Evolutionary conservation across 305 asterid species (phyloP).

Genomic region (Rubia balearica): DNA sequence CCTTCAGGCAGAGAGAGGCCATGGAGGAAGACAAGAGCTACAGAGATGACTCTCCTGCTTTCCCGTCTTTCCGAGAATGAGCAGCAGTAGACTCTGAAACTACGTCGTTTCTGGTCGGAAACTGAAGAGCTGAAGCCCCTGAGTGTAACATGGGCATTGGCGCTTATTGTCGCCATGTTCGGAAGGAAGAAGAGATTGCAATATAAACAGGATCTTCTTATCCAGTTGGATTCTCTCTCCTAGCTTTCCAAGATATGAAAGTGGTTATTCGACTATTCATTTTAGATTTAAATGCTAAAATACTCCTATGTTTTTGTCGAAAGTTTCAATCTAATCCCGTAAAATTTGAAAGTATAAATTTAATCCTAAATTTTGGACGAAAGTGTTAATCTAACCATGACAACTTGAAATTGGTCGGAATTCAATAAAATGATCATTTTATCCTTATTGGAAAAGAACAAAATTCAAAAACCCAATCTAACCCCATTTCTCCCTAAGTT

Average conservation of each 20-base stretch:
- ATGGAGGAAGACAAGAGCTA: slow-evolving; percentile 43
- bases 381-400: no score
- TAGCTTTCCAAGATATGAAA: background rate
- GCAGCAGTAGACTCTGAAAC: slow-evolving; percentile 31
- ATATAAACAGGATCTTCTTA: slow-evolving; percentile 21
- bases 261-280: background rate
- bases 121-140: slow-evolving; percentile 25
- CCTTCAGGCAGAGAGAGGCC: slow-evolving; percentile 50
- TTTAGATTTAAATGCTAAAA: no score
- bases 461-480: no score
- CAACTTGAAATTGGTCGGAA: no score
- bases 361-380: no score
- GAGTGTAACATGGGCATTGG: slow-evolving; percentile 35
- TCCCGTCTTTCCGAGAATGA: slow-evolving; percentile 31
- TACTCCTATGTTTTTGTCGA: background rate
- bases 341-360: no score
- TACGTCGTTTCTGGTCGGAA: slow-evolving; percentile 21
- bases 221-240: slow-evolving; percentile 21
- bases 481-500: no score
- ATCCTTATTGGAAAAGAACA: no score
- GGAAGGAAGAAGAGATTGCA: background rate
- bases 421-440: no score
- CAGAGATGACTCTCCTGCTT: slow-evolving; percentile 61
- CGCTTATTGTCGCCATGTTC: slow-evolving; percentile 36
- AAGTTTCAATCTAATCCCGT: background rate